These are phyloP conservation scores for Daldinia eschscholtzii DNA, from an alignment of 2,329 filamentous ascomycete species.

Conservation along the genomic window DNA sequence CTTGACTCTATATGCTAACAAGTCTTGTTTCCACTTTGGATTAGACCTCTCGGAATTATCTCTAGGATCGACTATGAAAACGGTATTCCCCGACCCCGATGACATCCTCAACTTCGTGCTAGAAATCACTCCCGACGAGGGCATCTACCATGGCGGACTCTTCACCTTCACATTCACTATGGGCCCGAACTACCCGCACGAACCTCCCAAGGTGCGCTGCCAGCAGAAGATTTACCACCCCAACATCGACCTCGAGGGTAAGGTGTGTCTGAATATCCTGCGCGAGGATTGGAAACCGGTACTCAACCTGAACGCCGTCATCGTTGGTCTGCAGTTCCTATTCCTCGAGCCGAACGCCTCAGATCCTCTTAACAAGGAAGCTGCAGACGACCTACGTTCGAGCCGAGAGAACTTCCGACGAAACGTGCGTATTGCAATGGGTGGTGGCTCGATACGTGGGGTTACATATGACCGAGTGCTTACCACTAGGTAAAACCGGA, in stretches of 20 bases:
- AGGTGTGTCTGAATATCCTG: constrained; percentile 97
- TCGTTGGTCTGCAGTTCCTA: constrained; percentile 93
- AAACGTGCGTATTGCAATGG: constrained; percentile 88
- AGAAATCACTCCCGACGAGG: constrained; percentile 86
- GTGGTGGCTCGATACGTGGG: constrained; percentile 80
- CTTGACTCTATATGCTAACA: constrained; percentile 12
- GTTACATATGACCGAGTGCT: constrained; percentile 83
- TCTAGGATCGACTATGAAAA: constrained; percentile 83
- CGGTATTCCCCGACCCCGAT: constrained; percentile 83
- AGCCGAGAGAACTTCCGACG: constrained; percentile 92
- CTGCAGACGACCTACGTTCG: constrained; percentile 87
- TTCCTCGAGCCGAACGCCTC: constrained; percentile 98
- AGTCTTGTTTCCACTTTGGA: background rate
- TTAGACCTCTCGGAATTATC: constrained; percentile 85
- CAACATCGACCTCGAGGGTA: constrained; percentile 97
- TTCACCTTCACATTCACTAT: constrained; percentile 95
- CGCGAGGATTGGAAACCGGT: constrained; percentile 99
- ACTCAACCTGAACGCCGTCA: constrained; percentile 94
- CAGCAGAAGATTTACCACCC: constrained; percentile 99
- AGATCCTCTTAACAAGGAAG: constrained; percentile 98
- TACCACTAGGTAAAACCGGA: constrained; percentile 61
- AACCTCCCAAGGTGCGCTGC: constrained; percentile 97
- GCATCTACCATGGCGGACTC: constrained; percentile 85
- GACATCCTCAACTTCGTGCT: constrained; percentile 88
- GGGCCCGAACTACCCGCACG: constrained; percentile 95